These are phyloP conservation scores for Aspergillus sp. DNA, from an alignment of 2,329 filamentous ascomycete genomes.

Conservation along the genomic window DNA sequence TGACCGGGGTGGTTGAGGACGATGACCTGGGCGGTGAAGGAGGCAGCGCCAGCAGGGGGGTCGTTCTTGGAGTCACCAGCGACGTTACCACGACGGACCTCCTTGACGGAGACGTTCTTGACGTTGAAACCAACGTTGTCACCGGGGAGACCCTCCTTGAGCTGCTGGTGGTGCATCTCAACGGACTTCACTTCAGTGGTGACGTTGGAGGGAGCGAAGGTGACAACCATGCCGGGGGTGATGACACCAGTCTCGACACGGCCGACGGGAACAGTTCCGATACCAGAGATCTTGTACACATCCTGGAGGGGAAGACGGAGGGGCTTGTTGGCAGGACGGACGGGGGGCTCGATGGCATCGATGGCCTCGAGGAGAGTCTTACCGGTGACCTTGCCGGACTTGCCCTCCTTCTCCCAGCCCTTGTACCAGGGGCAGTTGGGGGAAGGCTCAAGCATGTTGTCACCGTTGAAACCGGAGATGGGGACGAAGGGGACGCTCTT, in stretches of 20 bases:
- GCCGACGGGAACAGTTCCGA: conserved; percentile 98
- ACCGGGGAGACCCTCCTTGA: conserved; percentile 89
- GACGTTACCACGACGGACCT: conserved; percentile 99
- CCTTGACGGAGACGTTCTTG: conserved; percentile 99
- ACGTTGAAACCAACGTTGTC: conserved; percentile 99
- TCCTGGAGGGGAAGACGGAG: conserved; percentile 99
- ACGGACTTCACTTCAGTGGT: conserved; percentile 99
- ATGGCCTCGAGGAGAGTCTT: conserved; percentile 99
- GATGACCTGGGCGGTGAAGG: conserved; percentile 99
- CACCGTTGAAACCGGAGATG: conserved; percentile 99
- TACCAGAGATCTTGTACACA: conserved; percentile 99
- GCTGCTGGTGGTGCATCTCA: conserved; percentile 99
- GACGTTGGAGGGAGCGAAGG: conserved; percentile 97
- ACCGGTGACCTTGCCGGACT: conserved; percentile 78
- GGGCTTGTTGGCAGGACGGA: conserved; percentile 96
- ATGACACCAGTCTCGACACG: conserved; percentile 99
- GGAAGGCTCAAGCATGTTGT: conserved; percentile 96
- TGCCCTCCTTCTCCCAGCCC: conserved; percentile 99
- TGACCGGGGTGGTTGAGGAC: conserved; percentile 99
- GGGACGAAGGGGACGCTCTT: conserved; percentile 98
- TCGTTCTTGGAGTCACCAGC: conserved; percentile 99
- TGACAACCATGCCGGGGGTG: conserved; percentile 81
- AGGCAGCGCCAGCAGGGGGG: conserved; percentile 81
- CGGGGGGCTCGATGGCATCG: conserved; percentile 88
- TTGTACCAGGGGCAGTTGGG: conserved; percentile 99